Evolutionary conservation across 257 asterid genomes (phyloP).

Genomic region (Solanum piurae): DNA sequence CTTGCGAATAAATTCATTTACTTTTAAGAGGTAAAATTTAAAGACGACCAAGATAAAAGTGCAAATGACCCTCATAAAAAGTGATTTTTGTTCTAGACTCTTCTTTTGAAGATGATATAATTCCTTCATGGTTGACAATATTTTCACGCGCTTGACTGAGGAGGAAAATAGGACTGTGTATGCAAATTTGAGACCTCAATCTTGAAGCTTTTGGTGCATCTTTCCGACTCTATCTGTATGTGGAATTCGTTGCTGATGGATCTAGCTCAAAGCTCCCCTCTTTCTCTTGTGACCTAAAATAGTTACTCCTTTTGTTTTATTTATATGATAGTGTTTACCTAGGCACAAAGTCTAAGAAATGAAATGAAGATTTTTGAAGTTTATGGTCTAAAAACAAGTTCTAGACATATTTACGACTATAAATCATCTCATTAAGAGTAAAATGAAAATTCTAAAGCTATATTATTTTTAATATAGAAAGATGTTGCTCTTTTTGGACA

Average conservation of each 20-base stretch:
- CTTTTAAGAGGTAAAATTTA: too few relatives aligned
- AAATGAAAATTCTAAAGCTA: not conserved
- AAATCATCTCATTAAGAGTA: too few relatives aligned
- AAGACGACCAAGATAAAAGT: too few relatives aligned
- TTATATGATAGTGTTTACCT: not conserved
- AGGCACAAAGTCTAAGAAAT: not conserved
- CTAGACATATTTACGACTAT: not conserved
- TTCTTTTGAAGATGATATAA: not conserved
- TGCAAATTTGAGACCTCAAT: not conserved
- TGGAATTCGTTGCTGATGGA: not conserved
- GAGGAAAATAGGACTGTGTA: not conserved
- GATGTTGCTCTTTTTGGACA: not conserved
- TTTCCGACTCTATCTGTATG: not conserved
- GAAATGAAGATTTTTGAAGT: not conserved
- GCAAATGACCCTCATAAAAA: not conserved
- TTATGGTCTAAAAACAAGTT: not conserved
- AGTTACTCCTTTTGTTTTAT: not conserved
- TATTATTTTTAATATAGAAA: too few relatives aligned
- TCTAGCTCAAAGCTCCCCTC: not conserved
- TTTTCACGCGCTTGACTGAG: not conserved
- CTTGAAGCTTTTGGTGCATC: not conserved
- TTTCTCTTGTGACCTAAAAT: not conserved
- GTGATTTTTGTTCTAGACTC: not conserved
- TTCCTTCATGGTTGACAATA: not conserved
- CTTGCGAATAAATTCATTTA: too few relatives aligned